Evolutionary conservation across 805 yeast genomes (phyloP).

Genomic region (Schizosaccharomyces cryophilus): DNA sequence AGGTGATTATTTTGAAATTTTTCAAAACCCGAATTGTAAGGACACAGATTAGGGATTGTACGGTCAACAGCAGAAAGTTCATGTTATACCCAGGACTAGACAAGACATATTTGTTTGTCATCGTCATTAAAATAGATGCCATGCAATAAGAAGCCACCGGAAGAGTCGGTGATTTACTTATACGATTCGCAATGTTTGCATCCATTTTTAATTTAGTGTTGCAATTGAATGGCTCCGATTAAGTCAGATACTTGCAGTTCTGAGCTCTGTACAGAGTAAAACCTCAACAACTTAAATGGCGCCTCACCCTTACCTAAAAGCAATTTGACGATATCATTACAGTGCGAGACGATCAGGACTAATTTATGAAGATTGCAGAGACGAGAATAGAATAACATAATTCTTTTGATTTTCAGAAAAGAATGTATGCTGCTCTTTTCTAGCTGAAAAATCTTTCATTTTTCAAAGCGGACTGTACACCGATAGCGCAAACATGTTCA

Average conservation of each 20-base stretch:
- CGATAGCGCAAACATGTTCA: no score
- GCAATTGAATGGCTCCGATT: background rate
- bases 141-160: conserved; percentile 35
- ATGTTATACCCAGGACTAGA: conserved; percentile 54
- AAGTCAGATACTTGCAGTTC: background rate
- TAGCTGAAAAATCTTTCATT: no score
- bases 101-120: conserved; percentile 85
- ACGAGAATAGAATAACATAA: no score
- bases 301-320: background rate
- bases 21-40: conserved; percentile 49
- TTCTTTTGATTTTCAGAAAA: no score
- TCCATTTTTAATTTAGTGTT: conserved; percentile 21
- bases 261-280: no score
- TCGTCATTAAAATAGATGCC: conserved; percentile 91
- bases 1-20: conserved; percentile 49
- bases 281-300: background rate
- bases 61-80: conserved; percentile 71
- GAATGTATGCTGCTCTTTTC: no score
- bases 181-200: conserved; percentile 18
- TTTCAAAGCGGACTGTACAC: no score
- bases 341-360: no score
- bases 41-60: conserved; percentile 70
- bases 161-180: conserved; percentile 1
- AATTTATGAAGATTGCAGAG: no score
- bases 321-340: background rate